Evolutionary conservation across 305 asterid genomes (phyloP), one percentile per base, ranked within the genome.

Genomic region (Solanum hybrid): DNA sequence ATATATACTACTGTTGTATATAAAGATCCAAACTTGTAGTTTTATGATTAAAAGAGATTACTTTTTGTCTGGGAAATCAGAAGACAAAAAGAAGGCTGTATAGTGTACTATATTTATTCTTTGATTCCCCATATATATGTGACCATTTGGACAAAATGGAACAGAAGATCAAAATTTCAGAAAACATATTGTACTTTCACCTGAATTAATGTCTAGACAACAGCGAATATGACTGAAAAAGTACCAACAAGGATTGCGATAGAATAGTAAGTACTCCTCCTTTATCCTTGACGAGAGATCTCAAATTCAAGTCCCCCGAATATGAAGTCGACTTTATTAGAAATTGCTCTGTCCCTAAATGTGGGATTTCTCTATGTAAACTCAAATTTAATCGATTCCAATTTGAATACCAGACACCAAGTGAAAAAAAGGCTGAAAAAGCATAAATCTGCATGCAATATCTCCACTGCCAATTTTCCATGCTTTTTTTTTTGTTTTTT

Each of bases 371-470:
- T 40, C 5, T 40, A 40, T 5, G 51, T 0, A 40, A 40, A 40
- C 8, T 42, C 17, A 42, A 46, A 46, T 14, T 56, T 16, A 56
- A 0, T 17, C 4, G 1, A 17, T 3, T 56, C 0, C n/a, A 56
- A 17, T 17, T 16, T 56, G 9, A 17, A 56, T 56, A 56, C 0
- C 10, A 13, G 17, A 42, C 56, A 42, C 56, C 20, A 5, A 42
- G 17, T 42, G 4, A 6, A 16, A 51, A 16, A 51, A 46, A 46
- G 20, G 35, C 40, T 16, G 13, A 31, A 77, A 77, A 85, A 0
- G 27, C 75, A 27, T 22, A 85, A 51, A 17, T 64, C 81, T 89
- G 89, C 86, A 24, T 71, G 89, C 42, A 75, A 86, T 86, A 89
- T 86, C 79, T 89, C 9, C 51, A 56, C 66, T 88, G 38, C 34